phyloP scores from a whole-genome alignment of 371 early-diverging fungal species.

The Rhizopus delemar region DNA sequence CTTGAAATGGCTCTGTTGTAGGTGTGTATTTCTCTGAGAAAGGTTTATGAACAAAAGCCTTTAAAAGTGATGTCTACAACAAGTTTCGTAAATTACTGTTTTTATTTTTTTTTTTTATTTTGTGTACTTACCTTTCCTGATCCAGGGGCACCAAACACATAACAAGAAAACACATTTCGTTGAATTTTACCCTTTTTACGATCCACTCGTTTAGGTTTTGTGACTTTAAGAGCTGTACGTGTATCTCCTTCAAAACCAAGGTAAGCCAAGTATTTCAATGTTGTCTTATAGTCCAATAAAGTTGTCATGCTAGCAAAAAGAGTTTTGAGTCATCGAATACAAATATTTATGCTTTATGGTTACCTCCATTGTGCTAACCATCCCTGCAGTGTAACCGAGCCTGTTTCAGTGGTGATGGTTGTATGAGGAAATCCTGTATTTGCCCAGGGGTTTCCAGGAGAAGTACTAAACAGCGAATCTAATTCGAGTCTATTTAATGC shows the following conservation, averaged over 20 bases:
- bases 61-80: conserved; percentile 76
- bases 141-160: conserved; percentile 92
- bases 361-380: conserved; percentile 97
- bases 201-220: conserved; percentile 63
- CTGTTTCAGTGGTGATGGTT: conserved; percentile 85
- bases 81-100: background rate
- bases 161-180: conserved; percentile 87
- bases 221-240: conserved; percentile 71
- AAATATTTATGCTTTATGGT: too few species aligned
- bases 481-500: conserved; percentile 85
- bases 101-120: background rate
- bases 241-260: conserved; percentile 89
- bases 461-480: conserved; percentile 81
- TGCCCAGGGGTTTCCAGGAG: conserved; percentile 91
- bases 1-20: conserved; percentile 74
- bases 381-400: conserved; percentile 91
- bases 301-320: conserved; percentile 82
- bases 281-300: conserved; percentile 82
- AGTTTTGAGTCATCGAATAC: background rate
- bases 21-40: conserved; percentile 75
- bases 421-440: conserved; percentile 87
- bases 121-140: conserved; percentile 79
- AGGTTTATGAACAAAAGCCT: conserved; percentile 81
- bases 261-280: conserved; percentile 91
- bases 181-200: conserved; percentile 82